These are phyloP conservation scores for Sclerotinia trifoliorum DNA, from an alignment of 2,329 filamentous ascomycete genomes.

Conservation along the genomic window DNA sequence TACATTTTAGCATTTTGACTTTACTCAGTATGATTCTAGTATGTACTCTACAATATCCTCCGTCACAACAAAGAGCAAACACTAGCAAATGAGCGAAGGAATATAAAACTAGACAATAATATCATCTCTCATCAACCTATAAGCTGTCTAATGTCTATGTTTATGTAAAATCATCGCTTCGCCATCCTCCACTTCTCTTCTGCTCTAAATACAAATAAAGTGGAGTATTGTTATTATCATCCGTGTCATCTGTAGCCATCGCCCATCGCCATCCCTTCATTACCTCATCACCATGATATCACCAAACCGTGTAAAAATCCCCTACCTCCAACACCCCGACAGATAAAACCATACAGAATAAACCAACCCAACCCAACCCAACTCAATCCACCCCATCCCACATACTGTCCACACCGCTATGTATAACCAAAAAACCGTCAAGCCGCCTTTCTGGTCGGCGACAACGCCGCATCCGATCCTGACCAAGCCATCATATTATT, in stretches of 20 bases:
- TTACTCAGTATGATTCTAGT: too few relatives aligned
- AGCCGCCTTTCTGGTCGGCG: constrained; percentile 17
- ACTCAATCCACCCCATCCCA: background rate
- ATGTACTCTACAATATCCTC: too few relatives aligned
- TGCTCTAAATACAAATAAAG: constrained; percentile 10
- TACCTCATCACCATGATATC: background rate
- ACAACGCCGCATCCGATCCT: constrained; percentile 22
- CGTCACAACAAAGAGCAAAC: too few relatives aligned
- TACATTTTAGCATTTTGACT: too few relatives aligned
- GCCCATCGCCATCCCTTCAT: background rate
- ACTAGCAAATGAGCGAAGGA: too few relatives aligned
- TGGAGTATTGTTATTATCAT: background rate
- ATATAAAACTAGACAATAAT: background rate
- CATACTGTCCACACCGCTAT: background rate
- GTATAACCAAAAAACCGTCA: background rate
- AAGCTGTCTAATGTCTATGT: constrained; percentile 3
- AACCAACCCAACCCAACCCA: too few relatives aligned
- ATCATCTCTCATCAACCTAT: background rate
- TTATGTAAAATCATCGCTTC: background rate
- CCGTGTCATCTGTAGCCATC: background rate
- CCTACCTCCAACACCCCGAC: background rate
- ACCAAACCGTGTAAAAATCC: background rate
- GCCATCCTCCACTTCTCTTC: background rate
- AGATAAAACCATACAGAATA: constrained; percentile 1
- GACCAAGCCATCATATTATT: constrained; percentile 22